Conservation (phyloP, 192 early-diverging fungal species). For the Umbelopsis vinacea region DNA sequence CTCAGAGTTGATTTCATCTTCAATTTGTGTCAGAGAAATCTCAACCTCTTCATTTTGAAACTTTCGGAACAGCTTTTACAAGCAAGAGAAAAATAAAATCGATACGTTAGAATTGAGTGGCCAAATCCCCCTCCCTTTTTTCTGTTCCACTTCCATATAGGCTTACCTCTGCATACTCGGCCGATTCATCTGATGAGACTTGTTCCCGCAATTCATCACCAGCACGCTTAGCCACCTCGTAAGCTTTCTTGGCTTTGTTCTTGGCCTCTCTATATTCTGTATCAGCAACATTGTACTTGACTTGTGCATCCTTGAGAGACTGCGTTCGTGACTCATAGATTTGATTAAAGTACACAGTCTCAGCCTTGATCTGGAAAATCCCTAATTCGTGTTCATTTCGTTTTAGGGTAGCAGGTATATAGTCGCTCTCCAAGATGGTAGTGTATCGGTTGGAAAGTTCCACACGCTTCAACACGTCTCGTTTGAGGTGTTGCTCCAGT, state of each 20-base stretch:
- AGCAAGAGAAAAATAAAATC: background rate
- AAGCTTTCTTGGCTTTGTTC: slow-evolving; percentile 40
- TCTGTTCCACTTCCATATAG: background rate
- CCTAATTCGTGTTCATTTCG: background rate
- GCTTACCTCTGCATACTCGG: slow-evolving; percentile 17
- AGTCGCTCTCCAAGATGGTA: background rate
- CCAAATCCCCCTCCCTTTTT: too few relatives aligned
- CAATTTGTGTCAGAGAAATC: slow-evolving; percentile 63
- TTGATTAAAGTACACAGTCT: background rate
- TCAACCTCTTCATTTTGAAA: slow-evolving; percentile 25
- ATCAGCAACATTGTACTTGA: slow-evolving; percentile 31
- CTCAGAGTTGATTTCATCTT: slow-evolving; percentile 61
- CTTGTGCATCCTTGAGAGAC: slow-evolving; percentile 36
- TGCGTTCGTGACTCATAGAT: background rate
- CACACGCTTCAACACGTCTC: background rate
- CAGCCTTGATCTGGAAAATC: background rate
- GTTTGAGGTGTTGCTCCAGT: background rate
- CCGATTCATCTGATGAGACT: background rate
- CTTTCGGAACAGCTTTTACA: slow-evolving; percentile 32
- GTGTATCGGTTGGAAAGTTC: background rate
- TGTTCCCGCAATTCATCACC: slow-evolving; percentile 48
- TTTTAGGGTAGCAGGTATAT: background rate
- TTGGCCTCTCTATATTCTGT: slow-evolving; percentile 51
- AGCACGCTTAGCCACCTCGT: slow-evolving; percentile 59
- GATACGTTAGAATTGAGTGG: background rate